Evolutionary conservation across 495 filamentous ascomycete species (phyloP), one percentile per base, ranked within the genome.

Genomic region (Achaetomiella virescens): DNA sequence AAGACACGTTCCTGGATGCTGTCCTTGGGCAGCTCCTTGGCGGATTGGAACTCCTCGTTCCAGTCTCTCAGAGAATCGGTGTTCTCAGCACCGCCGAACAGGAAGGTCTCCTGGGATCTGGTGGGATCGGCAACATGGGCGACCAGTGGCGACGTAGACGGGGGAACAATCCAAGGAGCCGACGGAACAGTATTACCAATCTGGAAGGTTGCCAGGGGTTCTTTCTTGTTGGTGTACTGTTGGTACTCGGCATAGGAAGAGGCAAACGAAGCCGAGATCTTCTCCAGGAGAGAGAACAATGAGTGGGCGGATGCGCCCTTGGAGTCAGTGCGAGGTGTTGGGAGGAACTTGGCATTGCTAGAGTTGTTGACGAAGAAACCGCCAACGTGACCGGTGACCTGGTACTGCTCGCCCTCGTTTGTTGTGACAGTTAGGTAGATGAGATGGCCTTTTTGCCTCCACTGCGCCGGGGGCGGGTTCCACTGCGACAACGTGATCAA

Each of bases 31-130:
- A 97, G 80, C 65, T 99, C 95, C 63, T 89, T 83, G 4, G 93
- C 96, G 6, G 91, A 95, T 66, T 97, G 95, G 70, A 99, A 96
- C 65, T 99, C 95, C 70, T 99, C 95, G 65, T 99, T 99, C 90
- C 95, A 99, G 70, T 99, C 95, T 21, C 95, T 81, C 61, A 99
- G 72, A 0, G 93, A 92, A 61, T 99, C 95, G 0, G 90, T 85
- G 61, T 90, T 95, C 60, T 99, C 95, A 22, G 89, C 85, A 9
- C 95, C 95, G 31, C 87, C 79, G 42, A 96, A 81, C 55, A 99
- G 76, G 69, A 88, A 97, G 52, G 85, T 88, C 74, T 99, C 95
- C 71, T 99, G 95, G 17, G 91, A 86, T 37, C 95, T 85, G 6
- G 90, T 88, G 47, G 88, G 80, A 64, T 99, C 95, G 17, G 91